Evolutionary conservation across 1,284 basidiomycete species (phyloP).

Genomic region (Chalciporus piperatoides): DNA sequence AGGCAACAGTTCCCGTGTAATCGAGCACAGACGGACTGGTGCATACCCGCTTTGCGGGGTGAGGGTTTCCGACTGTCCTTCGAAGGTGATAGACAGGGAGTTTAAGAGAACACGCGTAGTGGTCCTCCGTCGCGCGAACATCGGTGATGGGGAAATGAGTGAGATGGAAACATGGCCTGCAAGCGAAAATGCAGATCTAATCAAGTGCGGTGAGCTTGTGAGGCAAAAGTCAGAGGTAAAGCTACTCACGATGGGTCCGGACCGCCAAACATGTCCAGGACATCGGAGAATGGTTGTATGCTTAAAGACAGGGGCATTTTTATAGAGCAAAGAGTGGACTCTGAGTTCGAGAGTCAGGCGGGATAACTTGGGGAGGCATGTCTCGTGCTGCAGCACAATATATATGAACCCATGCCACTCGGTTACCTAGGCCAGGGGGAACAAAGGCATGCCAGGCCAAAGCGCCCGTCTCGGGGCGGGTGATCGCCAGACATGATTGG

Average conservation of each 20-base stretch:
- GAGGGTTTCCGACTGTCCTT: slow-evolving; percentile 70
- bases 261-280: slow-evolving; percentile 64
- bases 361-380: not conserved
- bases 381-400: slow-evolving; percentile 16
- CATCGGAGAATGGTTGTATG: slow-evolving; percentile 52
- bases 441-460: slow-evolving; percentile 30
- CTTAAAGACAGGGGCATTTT: slow-evolving; percentile 61
- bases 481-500: slow-evolving; percentile 3
- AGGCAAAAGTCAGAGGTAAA: slow-evolving; percentile 1
- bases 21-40: slow-evolving; percentile 58
- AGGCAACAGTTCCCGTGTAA: slow-evolving; percentile 58
- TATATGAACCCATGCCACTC: slow-evolving; percentile 28
- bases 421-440: slow-evolving; percentile 23
- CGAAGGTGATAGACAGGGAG: slow-evolving; percentile 68
- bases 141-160: slow-evolving; percentile 46
- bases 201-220: slow-evolving; percentile 6
- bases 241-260: slow-evolving; percentile 59
- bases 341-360: slow-evolving; percentile 14
- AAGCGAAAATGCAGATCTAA: slow-evolving; percentile 71
- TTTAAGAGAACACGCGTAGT: slow-evolving; percentile 51
- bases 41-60: slow-evolving; percentile 58
- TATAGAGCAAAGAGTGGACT: slow-evolving; percentile 14
- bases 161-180: slow-evolving; percentile 68
- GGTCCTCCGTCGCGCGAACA: slow-evolving; percentile 48
- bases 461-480: slow-evolving; percentile 2